Conservation (phyloP, 2,329 filamentous ascomycete genomes). For the Colletotrichum coccodes region DNA sequence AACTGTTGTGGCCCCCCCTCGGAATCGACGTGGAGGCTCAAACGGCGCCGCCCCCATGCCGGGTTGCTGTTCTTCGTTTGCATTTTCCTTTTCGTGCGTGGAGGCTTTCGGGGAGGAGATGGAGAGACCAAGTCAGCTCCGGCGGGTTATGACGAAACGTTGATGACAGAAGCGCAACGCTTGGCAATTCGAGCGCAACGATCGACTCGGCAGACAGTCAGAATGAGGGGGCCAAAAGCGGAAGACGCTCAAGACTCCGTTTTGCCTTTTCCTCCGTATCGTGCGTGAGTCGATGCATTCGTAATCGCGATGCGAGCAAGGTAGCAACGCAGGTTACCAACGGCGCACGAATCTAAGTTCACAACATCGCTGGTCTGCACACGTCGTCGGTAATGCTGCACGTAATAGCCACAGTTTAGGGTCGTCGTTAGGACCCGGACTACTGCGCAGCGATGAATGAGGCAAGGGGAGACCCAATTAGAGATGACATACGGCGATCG, state of each 20-base stretch:
- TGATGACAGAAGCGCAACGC: not conserved
- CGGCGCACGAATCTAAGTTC: not conserved
- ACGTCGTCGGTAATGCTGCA: slow-evolving; percentile 4
- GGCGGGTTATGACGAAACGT: slow-evolving; percentile 16
- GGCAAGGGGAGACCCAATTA: slow-evolving; percentile 2
- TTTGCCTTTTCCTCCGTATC: not conserved
- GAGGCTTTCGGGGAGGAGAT: not conserved
- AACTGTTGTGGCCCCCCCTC: not conserved
- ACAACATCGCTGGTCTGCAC: not conserved
- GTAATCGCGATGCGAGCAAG: not conserved
- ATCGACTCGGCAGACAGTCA: not conserved
- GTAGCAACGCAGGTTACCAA: slow-evolving; percentile 11
- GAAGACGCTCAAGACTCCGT: not conserved
- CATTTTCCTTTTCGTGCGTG: not conserved
- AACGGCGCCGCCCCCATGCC: not conserved
- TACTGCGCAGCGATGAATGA: not conserved
- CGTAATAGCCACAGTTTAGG: not conserved
- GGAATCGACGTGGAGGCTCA: slow-evolving; percentile 12
- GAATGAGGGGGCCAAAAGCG: not conserved
- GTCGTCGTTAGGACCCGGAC: not conserved
- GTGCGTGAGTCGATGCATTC: not conserved
- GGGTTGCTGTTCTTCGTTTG: not conserved
- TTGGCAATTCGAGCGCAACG: not conserved
- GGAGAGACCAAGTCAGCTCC: not conserved
- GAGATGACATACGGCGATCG: slow-evolving; percentile 10